Evolutionary conservation across 495 filamentous ascomycete species (phyloP).

Genomic region (Annulohypoxylon stygium): DNA sequence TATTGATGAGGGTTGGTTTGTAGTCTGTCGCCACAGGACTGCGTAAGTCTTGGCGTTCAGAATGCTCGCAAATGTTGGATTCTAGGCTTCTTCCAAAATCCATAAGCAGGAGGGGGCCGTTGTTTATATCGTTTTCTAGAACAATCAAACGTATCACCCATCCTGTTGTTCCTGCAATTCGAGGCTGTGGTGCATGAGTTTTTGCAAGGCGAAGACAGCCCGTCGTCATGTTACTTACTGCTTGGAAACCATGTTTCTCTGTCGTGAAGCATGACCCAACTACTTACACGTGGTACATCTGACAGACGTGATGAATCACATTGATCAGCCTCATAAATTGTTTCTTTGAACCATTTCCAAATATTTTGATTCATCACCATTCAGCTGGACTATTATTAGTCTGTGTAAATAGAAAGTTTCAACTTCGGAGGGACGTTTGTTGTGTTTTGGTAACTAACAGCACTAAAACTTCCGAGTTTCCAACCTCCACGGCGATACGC

Average conservation of each 20-base stretch:
- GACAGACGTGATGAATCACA: constrained; percentile 29
- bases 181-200: constrained; percentile 20
- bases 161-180: not conserved
- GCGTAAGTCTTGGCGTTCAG: not conserved
- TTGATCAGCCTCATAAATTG: constrained; percentile 12
- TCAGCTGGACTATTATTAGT: constrained; percentile 23
- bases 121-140: constrained; percentile 25
- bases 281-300: constrained; percentile 33
- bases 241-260: constrained; percentile 7
- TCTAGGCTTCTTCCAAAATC: not conserved
- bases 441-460: constrained; percentile 4
- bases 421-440: not conserved
- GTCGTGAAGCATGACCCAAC: constrained; percentile 20
- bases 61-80: constrained; percentile 3
- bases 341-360: not conserved
- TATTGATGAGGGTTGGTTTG: not conserved
- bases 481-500: constrained; percentile 29
- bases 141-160: not conserved
- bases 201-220: constrained; percentile 21
- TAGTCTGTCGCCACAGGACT: not conserved
- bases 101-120: not conserved
- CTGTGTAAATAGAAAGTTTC: not conserved
- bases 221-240: constrained; percentile 17
- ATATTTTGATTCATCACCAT: not conserved
- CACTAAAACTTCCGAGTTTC: not conserved